Conservation (phyloP, 805 yeast species). For the Barnettozyma siamensis region DNA sequence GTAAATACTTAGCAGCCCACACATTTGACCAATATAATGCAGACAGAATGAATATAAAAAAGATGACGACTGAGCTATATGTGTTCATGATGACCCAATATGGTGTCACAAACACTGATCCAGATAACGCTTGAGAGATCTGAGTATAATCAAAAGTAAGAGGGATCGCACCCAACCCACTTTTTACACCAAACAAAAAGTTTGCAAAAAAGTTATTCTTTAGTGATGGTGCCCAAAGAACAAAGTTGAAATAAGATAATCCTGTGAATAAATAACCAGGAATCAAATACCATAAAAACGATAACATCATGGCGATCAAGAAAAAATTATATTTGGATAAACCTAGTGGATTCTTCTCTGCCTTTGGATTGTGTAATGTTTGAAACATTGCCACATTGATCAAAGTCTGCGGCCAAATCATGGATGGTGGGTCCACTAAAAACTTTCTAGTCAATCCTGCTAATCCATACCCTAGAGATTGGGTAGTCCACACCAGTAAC, state of each 20-base stretch:
- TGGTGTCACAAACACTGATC: conserved; percentile 59
- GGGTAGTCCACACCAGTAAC: conserved; percentile 49
- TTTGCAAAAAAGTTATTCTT: conserved; percentile 50
- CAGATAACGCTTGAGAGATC: conserved; percentile 36
- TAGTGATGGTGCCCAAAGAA: conserved; percentile 30
- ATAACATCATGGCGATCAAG: conserved; percentile 32
- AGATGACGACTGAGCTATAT: conserved; percentile 40
- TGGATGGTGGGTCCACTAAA: conserved; percentile 53
- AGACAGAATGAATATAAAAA: conserved; percentile 45
- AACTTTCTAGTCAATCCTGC: conserved; percentile 57
- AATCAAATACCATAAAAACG: conserved; percentile 58
- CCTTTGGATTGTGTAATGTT: conserved; percentile 37
- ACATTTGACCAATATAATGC: conserved; percentile 47
- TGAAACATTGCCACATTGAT: conserved; percentile 53
- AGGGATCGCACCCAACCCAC: conserved; percentile 52
- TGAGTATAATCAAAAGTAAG: conserved; percentile 56
- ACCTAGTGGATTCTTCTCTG: conserved; percentile 37
- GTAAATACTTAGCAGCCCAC: conserved; percentile 56
- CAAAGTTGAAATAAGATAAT: conserved; percentile 49
- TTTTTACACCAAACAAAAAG: conserved; percentile 54
- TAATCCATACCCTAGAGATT: conserved; percentile 59
- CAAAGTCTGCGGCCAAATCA: conserved; percentile 60
- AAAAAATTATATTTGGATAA: conserved; percentile 50
- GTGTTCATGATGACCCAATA: conserved; percentile 34
- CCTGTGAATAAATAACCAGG: conserved; percentile 62